Conservation (phyloP, 352 stramenopile genomes). For the Globisporangium middletonii region DNA sequence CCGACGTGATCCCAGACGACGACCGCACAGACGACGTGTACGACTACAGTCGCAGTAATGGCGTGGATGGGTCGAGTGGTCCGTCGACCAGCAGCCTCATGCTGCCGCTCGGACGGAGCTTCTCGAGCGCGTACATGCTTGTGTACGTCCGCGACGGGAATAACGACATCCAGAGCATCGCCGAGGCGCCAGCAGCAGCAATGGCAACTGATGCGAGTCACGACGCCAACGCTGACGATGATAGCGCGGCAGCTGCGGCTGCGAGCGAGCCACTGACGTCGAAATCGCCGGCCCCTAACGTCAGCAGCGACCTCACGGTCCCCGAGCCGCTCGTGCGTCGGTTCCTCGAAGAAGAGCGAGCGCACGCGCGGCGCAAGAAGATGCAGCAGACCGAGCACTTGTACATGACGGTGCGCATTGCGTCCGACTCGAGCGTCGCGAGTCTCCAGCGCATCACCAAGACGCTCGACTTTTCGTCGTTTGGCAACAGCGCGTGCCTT, state of each 20-base stretch:
- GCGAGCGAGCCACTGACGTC: neutral
- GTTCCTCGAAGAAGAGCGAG: conserved; percentile 79
- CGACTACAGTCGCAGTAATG: conserved; percentile 31
- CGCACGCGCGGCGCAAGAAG: conserved; percentile 61
- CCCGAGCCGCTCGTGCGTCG: conserved; percentile 47
- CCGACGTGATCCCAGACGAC: conserved; percentile 26
- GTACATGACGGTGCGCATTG: conserved; percentile 77
- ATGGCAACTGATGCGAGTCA: neutral
- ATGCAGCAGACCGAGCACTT: conserved; percentile 76
- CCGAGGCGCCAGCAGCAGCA: neutral
- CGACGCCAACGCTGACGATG: neutral
- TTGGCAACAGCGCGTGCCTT: conserved; percentile 52
- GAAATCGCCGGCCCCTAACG: neutral
- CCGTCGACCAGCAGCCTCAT: conserved; percentile 31
- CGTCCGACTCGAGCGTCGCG: conserved; percentile 58
- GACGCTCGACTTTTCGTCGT: conserved; percentile 70
- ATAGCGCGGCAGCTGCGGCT: no score
- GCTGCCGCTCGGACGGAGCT: conserved; percentile 53
- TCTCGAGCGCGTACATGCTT: conserved; percentile 87
- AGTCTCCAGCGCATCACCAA: conserved; percentile 74
- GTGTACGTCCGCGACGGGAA: conserved; percentile 78
- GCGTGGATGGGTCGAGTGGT: conserved; percentile 4
- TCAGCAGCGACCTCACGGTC: conserved; percentile 28
- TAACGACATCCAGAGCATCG: conserved; percentile 64
- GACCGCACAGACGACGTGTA: conserved; percentile 26